These are phyloP conservation scores for Solanum sejunctum DNA, from an alignment of 257 asterid species.

Conservation along the genomic window DNA sequence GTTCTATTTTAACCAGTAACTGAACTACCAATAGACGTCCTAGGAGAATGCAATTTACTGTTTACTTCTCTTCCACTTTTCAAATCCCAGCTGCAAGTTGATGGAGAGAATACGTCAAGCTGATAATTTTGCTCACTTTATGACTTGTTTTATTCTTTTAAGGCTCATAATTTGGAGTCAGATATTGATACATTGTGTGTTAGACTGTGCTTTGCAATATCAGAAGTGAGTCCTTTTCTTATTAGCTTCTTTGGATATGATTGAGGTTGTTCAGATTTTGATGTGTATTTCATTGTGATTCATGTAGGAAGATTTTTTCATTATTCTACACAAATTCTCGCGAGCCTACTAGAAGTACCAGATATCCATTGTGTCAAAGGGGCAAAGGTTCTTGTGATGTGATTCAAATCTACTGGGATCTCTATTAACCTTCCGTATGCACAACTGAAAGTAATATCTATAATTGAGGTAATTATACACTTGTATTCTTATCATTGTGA, in stretches of 20 bases:
- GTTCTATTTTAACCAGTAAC: too few species aligned
- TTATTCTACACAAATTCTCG: too few species aligned
- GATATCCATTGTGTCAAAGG: conserved; percentile 36
- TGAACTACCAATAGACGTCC: too few species aligned
- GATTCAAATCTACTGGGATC: conserved; percentile 42
- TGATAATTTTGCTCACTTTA: neutral
- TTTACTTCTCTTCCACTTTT: too few species aligned
- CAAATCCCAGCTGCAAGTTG: neutral
- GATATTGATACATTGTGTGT: conserved; percentile 47
- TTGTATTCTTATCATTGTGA: neutral
- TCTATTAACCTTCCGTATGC: conserved; percentile 42
- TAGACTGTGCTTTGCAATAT: conserved; percentile 45
- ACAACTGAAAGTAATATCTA: conserved; percentile 27
- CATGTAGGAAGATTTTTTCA: too few species aligned
- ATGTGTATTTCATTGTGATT: too few species aligned
- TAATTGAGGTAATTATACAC: conserved; percentile 31
- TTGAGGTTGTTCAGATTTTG: neutral
- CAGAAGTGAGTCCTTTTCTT: conserved; percentile 21
- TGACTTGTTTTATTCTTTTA: neutral
- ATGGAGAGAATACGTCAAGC: neutral
- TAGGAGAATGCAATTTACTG: too few species aligned
- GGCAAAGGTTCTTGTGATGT: conserved; percentile 53
- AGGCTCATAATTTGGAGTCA: conserved; percentile 42
- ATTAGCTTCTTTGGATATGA: neutral
- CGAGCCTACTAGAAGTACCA: conserved; percentile 43